Evolutionary conservation across 148 eudicot species (phyloP), one percentile per base, ranked within the genome.

Genomic region (Vaccinium vitisidaea): DNA sequence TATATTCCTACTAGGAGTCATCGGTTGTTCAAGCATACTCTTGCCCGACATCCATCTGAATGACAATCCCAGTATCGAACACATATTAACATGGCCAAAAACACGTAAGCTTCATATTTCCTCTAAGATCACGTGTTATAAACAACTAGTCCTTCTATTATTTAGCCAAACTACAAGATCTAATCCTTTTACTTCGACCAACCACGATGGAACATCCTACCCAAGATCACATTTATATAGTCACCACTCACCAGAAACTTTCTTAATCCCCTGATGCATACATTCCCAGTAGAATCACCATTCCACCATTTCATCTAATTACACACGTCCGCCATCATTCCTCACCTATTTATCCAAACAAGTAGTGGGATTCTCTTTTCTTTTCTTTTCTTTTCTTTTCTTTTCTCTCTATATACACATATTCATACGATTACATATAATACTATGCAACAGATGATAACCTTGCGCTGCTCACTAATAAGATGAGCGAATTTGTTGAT

Each of bases 401-500:
- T 65, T 36, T 36, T 27, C 32, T 30, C 16, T 13, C 74, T 27
- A 19, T 21, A n/a, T 4, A 23, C 27, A 2, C 53, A 14, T 65
- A 9, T 65, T 65, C 71, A 23, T 65, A n/a, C 3, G 4, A n/a
- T 10, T 0, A 77, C 19, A 50, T 18, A 52, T 5, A 77, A 52
- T 5, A 77, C 25, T 13, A 63, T 14, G 77, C n/a, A 73, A 83
- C 56, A 49, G 10, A 59, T 21, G 12, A 67, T 12, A 54, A 95
- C 99, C 99, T 97, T 95, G 82, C 94, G 93, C 87, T 97, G 98
- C 90, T 97, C 98, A 32, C 88, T 88, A 49, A 95, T 85, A 5
- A 95, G 94, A 86, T 90, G 84, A 8, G 94, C 94, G 80, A 90
- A 96, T 89, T 95, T 96, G 52, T 94, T 97, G 83, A 96, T 96